Evolutionary conservation across 1,284 basidiomycete species (phyloP).

Genomic region (Leccinum pallidistipes): DNA sequence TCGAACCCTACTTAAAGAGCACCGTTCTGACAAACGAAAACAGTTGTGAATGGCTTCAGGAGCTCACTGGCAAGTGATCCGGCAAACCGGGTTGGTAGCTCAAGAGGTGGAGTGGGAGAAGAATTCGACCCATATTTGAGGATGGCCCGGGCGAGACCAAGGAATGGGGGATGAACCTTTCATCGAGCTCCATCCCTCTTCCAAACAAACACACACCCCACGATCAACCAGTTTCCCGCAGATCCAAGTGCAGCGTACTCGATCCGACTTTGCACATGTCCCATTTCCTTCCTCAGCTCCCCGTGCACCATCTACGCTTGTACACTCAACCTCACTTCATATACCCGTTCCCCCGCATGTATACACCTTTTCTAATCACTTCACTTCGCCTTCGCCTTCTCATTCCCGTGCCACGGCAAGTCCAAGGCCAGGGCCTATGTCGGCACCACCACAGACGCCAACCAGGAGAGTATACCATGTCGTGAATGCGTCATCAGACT

Average conservation of each 20-base stretch:
- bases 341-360: conserved; percentile 17
- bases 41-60: conserved; percentile 26
- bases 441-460: conserved; percentile 33
- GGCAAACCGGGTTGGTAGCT: conserved; percentile 3
- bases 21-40: conserved; percentile 9
- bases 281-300: conserved; percentile 11
- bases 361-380: conserved; percentile 17
- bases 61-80: conserved; percentile 20
- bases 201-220: conserved; percentile 6
- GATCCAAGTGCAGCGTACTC: conserved; percentile 26
- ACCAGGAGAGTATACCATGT: conserved; percentile 40
- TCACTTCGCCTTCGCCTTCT: conserved; percentile 14
- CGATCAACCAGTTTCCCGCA: conserved; percentile 22
- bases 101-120: conserved; percentile 6
- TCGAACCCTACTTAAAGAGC: too few species aligned
- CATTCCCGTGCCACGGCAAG: conserved; percentile 9
- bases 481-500: conserved; percentile 38
- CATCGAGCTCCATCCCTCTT: conserved; percentile 24
- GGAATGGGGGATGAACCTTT: conserved; percentile 18
- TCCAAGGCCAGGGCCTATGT: conserved; percentile 7
- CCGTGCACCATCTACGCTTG: conserved; percentile 26
- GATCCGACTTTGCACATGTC: conserved; percentile 20
- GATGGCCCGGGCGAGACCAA: conserved; percentile 10
- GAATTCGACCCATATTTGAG: conserved; percentile 27
- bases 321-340: conserved; percentile 27